Evolutionary conservation across 1,284 basidiomycete genomes (phyloP).

Genomic region (Cryptococcus maquisensis): DNA sequence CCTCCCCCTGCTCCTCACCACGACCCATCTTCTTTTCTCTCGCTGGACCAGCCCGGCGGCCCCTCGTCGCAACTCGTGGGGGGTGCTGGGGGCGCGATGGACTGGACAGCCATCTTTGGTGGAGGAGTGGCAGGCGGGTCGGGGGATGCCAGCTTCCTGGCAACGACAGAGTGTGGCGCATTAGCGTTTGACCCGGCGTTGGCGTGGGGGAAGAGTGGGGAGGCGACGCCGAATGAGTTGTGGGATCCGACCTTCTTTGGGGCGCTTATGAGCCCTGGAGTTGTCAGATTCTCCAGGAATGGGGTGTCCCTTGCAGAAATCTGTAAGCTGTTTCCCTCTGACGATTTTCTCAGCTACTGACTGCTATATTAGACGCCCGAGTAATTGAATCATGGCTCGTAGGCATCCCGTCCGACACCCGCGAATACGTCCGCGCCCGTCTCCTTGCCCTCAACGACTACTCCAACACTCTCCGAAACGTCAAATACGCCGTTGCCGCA

Average conservation of each 20-base stretch:
- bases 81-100: neutral
- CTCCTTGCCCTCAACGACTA: conserved; percentile 26
- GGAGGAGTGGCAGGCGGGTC: no score
- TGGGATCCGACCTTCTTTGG: conserved; percentile 16
- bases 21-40: neutral
- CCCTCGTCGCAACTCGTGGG: neutral
- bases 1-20: neutral
- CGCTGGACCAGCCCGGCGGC: neutral
- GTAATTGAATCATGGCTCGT: conserved; percentile 33
- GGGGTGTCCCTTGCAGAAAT: conserved; percentile 31
- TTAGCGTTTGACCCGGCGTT: conserved; percentile 12
- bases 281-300: conserved; percentile 20
- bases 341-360: neutral
- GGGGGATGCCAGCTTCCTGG: neutral
- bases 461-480: conserved; percentile 21
- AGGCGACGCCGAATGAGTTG: conserved; percentile 5
- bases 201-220: conserved; percentile 5
- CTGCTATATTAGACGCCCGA: conserved; percentile 15
- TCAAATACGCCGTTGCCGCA: conserved; percentile 26
- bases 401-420: conserved; percentile 20
- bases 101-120: neutral
- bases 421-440: conserved; percentile 24
- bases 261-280: neutral
- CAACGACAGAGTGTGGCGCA: conserved; percentile 12
- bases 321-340: conserved; percentile 8